These are phyloP conservation scores for Hymenoscyphus scutula DNA, from an alignment of 2,329 filamentous ascomycete genomes.

Conservation along the genomic window DNA sequence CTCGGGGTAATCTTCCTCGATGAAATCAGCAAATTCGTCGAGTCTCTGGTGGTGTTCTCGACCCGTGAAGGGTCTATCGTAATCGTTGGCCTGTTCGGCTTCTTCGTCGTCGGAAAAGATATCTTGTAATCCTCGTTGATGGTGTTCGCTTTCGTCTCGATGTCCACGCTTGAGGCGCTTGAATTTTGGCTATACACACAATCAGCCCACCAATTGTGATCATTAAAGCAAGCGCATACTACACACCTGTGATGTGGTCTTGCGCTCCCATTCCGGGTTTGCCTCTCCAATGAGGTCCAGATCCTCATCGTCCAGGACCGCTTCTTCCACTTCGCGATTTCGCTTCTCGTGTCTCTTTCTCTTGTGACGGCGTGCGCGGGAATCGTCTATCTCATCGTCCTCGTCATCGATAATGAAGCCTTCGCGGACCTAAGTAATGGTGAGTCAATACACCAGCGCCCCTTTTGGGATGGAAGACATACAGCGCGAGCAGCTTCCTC, in stretches of 20 bases:
- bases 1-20: conserved; percentile 91
- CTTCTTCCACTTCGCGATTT: conserved; percentile 79
- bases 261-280: conserved; percentile 66
- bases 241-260: conserved; percentile 63
- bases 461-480: conserved; percentile 31
- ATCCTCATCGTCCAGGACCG: conserved; percentile 88
- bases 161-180: conserved; percentile 95
- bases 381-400: conserved; percentile 71
- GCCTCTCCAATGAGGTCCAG: conserved; percentile 89
- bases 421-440: conserved; percentile 69
- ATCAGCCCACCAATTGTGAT: conserved; percentile 23
- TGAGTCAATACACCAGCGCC: conserved; percentile 16
- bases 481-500: conserved; percentile 79
- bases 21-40: conserved; percentile 92
- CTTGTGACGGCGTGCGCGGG: conserved; percentile 49
- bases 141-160: conserved; percentile 65
- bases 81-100: conserved; percentile 54
- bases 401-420: conserved; percentile 95
- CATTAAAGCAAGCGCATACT: conserved; percentile 28
- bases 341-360: conserved; percentile 68
- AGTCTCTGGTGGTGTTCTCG: conserved; percentile 52
- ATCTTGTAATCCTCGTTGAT: conserved; percentile 74
- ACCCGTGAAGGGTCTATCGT: conserved; percentile 38
- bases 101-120: conserved; percentile 98
- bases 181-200: conserved; percentile 69